Evolutionary conservation across 1,284 basidiomycete species (phyloP).

Genomic region (Gomphus bonarii): DNA sequence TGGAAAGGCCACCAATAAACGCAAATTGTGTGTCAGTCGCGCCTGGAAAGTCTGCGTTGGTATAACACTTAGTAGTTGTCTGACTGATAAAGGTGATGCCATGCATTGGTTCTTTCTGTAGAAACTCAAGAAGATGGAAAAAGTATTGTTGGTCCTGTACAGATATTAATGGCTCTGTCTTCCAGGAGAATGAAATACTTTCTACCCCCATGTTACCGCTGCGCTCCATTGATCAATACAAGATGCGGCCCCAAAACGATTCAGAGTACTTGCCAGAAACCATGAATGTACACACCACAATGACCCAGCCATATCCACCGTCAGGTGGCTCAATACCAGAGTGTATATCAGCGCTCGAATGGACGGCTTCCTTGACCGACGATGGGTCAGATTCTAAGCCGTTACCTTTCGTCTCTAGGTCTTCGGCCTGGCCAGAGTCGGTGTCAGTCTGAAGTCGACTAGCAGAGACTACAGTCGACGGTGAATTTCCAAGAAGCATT

Average conservation of each 20-base stretch:
- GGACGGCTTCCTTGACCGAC: neutral
- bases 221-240: no score
- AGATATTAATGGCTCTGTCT: neutral
- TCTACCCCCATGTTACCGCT: slow-evolving; percentile 17
- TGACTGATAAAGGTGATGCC: neutral
- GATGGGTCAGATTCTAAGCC: neutral
- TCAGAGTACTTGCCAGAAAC: slow-evolving; percentile 20
- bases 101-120: neutral
- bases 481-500: no score
- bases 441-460: neutral
- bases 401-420: neutral
- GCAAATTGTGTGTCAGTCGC: slow-evolving; percentile 27
- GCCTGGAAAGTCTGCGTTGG: slow-evolving; percentile 17
- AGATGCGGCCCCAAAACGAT: neutral
- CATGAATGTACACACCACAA: slow-evolving; percentile 22
- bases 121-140: slow-evolving; percentile 27
- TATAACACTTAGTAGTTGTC: slow-evolving; percentile 2
- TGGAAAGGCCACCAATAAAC: slow-evolving; percentile 28
- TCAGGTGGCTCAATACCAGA: slow-evolving; percentile 19
- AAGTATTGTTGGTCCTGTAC: slow-evolving; percentile 26
- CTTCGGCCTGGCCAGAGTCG: neutral
- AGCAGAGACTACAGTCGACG: no score
- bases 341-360: neutral
- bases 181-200: neutral
- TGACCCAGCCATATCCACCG: slow-evolving; percentile 32